Conservation (phyloP, 2,329 filamentous ascomycete genomes). For the Pestalotiopsis sp. region DNA sequence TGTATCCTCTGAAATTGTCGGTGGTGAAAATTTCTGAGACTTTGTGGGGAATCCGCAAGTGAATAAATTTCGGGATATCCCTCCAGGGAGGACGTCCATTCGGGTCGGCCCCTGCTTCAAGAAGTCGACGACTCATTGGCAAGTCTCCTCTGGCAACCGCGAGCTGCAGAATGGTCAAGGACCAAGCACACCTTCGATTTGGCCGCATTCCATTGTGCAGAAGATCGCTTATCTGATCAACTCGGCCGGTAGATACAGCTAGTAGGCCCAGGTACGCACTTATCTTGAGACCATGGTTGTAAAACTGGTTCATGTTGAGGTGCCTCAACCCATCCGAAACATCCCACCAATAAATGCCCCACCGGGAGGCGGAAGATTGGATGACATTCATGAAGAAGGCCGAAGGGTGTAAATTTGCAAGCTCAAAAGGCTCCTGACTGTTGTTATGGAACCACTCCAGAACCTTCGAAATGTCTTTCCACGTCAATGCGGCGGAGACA, state of each 20-base stretch:
- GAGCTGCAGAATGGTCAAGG: background rate
- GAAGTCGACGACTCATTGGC: background rate
- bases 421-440: background rate
- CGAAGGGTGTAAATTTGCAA: background rate
- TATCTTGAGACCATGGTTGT: background rate
- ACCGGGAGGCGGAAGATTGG: background rate
- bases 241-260: background rate
- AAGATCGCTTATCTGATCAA: background rate
- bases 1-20: no score
- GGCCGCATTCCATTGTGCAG: background rate
- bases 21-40: no score
- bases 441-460: background rate
- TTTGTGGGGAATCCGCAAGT: background rate
- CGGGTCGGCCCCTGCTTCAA: background rate
- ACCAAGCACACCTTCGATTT: background rate
- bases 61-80: background rate
- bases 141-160: background rate
- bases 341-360: no score
- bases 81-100: background rate
- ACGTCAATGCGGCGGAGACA: background rate
- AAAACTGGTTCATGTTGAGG: background rate
- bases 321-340: rapidly evolving
- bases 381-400: background rate
- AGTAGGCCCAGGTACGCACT: background rate
- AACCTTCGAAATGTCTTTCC: background rate